phyloP scores from a whole-genome alignment of 208 protist species.

The Endotrypanum monterogeii region DNA sequence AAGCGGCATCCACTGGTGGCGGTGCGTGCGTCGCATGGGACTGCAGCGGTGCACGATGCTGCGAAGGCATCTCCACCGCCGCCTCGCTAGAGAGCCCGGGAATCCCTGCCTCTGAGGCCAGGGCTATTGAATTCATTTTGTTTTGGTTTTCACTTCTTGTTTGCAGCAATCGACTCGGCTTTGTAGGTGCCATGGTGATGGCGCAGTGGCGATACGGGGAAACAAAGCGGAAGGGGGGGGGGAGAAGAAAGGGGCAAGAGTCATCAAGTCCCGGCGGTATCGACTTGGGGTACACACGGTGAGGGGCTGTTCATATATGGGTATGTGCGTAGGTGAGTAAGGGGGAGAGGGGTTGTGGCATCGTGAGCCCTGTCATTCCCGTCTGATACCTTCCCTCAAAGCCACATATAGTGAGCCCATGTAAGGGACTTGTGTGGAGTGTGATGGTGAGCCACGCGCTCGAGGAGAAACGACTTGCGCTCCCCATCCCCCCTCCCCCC shows the following conservation, averaged over 20 bases:
- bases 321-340: too few relatives aligned
- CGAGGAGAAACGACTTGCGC: not conserved
- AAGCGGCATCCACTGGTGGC: conserved; percentile 21
- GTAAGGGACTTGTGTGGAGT: too few relatives aligned
- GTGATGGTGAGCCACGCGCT: not conserved
- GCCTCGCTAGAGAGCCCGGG: not conserved
- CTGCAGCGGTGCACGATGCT: conserved; percentile 4
- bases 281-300: not conserved
- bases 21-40: conserved; percentile 8
- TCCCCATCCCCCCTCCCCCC: not conserved
- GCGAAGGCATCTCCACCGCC: not conserved
- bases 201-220: not conserved
- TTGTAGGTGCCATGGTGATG: not conserved
- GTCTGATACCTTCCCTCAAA: too few relatives aligned
- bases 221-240: not conserved
- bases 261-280: not conserved
- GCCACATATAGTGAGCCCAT: too few relatives aligned
- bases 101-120: not conserved
- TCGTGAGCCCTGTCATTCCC: too few relatives aligned
- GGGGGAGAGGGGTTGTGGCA: too few relatives aligned
- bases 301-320: not conserved
- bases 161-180: not conserved
- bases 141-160: not conserved
- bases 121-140: not conserved
- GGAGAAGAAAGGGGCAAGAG: not conserved